Base-by-base conservation (phyloP, 805 yeast species). In the Zygoascus flipseniorum region DNA sequence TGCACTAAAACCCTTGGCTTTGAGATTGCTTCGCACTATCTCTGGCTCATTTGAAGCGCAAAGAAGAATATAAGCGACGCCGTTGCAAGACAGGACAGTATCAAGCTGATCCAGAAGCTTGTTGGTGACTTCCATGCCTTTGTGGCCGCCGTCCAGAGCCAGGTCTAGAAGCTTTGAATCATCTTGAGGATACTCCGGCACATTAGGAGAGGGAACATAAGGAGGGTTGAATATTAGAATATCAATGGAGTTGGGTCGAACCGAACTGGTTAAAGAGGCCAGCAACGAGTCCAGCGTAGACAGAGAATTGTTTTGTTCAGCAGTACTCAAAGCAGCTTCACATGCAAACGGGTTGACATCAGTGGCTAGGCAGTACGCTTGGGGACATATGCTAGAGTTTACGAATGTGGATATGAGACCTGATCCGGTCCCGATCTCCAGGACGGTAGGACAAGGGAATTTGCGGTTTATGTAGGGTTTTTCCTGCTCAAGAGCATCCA, bases 151-250 rank as follows among this genome's bases (percentile, higher is more conserved):
- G 28, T 85, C 75, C 23, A 93, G 75, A 0, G 99, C 99, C 53
- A 92, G 69, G 65, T 92, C 97, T 0, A 93, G 73, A 97, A 97
- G 89, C 14, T 73, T 72, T 31, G 76, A 74, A 9, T 75, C 78
- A 2, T 73, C 74, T 0, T 58, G 60, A 0, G 93, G 93, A 0
- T 98, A 97, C 0, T 62, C 64, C 1, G 61, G 58, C 6, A 57
- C 58, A 49, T 39, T 18, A 16, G 82, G 89, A 1, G 92, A 87
- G 0, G 99, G 99, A 1, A 93, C 99, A 65, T 93, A 93, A 0
- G 99, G 99, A 0, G 99, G 99, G 63, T 93, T 93, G 69, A 93
- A 93, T 0, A 93, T 74, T 20, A 93, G 70, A 0, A 92, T 54
- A 62, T 93, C 98, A 1, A 89, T 75, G 4, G 69, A 50, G 1